Evolutionary conservation across 192 early-diverging fungal genomes (phyloP), one percentile per base, ranked within the genome.

Genomic region (Jimgerdemannia lactiflua): DNA sequence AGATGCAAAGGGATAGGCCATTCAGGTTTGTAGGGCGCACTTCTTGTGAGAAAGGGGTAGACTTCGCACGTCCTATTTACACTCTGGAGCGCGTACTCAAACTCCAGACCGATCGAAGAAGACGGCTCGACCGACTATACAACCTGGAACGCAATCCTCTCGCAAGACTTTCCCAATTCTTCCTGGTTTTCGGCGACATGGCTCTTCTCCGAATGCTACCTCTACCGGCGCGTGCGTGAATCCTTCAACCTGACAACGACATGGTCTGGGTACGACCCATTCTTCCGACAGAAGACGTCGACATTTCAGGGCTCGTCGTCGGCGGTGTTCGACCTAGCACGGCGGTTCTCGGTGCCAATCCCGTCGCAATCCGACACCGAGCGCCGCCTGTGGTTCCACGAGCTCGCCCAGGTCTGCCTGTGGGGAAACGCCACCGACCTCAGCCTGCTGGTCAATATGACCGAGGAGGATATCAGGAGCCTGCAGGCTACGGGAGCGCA

Each of bases 371-470:
- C 42, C 64, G 78, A 80, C 17, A 72, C 76, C 8, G 43, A 78
- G 39, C 39, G 75, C 42, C 82, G 84, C 19, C 65, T 90, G 69
- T 79, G 86, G 6, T 94, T 93, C 74, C 82, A 87, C 76, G 94
- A 94, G 76, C 75, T 95, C 76, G 77, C 87, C 42, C 89, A 93
- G 78, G 86, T 94, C 42, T 92, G 88, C 39, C 81, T 98, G 65
- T 98, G 96, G 96, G 96, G 96, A 4, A 98, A 98, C 85, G 91
- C 93, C 42, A 91, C 91, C 0, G 96, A 96, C 71, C 80, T 96
- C 70, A 94, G 92, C 67, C 86, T 98, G 74, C 81, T 95, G 66
- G 87, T 89, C 2, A 89, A 93, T 71, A 88, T 93, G 49, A 87
- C 83, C 64, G 78, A 86, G 70, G 89, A 88, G 44, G 90, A 90